Conservation (phyloP, 257 asterid species). For the Solanum sitiens region DNA sequence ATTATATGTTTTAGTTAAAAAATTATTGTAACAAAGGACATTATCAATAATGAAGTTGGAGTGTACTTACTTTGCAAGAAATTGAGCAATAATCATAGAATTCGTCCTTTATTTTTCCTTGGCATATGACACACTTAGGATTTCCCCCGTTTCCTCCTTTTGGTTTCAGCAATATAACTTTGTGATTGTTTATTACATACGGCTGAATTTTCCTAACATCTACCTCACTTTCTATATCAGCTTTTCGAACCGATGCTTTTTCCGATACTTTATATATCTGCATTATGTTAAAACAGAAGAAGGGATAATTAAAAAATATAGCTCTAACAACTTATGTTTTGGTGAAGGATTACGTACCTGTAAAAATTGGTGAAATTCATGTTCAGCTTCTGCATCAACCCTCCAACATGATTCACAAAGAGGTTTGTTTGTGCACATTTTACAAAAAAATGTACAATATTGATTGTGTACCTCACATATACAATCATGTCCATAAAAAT, state of each 20-base stretch:
- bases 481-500: background rate
- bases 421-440: background rate
- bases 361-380: background rate
- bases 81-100: background rate
- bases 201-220: background rate
- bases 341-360: background rate
- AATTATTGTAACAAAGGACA: background rate
- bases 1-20: background rate
- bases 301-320: background rate
- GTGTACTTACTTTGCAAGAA: background rate
- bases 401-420: background rate
- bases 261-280: background rate
- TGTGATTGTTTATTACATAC: background rate
- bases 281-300: background rate
- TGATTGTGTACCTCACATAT: background rate
- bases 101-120: background rate
- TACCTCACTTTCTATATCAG: background rate
- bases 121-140: background rate
- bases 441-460: background rate
- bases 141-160: background rate
- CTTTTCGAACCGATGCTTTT: background rate
- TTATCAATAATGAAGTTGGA: background rate
- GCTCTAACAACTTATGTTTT: background rate
- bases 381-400: background rate
- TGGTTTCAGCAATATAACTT: background rate